A percentile compares a stretch with the other conserved stretches of the same genome.
These are phyloP conservation scores for Serendipita sp. DNA, from an alignment of 768 basidiomycete genomes.

Conservation along the genomic window DNA sequence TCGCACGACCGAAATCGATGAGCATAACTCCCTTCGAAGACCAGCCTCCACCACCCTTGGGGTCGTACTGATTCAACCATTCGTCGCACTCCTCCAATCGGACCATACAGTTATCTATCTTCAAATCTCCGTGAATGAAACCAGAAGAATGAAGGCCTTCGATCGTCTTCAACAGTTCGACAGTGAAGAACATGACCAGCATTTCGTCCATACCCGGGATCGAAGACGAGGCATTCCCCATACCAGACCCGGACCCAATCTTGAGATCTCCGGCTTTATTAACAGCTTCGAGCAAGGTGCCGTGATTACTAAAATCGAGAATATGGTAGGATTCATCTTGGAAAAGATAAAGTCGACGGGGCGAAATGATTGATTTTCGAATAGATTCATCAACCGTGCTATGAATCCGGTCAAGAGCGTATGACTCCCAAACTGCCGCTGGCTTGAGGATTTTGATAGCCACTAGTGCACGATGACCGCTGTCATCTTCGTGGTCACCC, in stretches of 20 bases:
- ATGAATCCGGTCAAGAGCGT: slow-evolving; percentile 65
- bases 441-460: slow-evolving; percentile 90
- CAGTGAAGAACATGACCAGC: slow-evolving; percentile 84
- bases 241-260: slow-evolving; percentile 53
- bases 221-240: slow-evolving; percentile 21
- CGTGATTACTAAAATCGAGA: slow-evolving; percentile 77
- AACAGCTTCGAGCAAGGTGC: slow-evolving; percentile 80
- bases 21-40: slow-evolving; percentile 69
- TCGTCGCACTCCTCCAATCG: slow-evolving; percentile 45
- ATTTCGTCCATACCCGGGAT: slow-evolving; percentile 57
- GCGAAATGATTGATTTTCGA: slow-evolving; percentile 52
- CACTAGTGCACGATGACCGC: slow-evolving; percentile 31
- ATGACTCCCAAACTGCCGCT: slow-evolving; percentile 81
- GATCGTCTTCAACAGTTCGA: slow-evolving; percentile 71
- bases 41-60: slow-evolving; percentile 74
- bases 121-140: slow-evolving; percentile 95
- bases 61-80: slow-evolving; percentile 49
- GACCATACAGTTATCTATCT: slow-evolving; percentile 97
- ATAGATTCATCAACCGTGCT: slow-evolving; percentile 40
- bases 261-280: slow-evolving; percentile 66
- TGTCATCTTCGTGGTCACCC: slow-evolving; percentile 33
- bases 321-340: slow-evolving; percentile 80
- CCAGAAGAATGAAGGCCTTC: slow-evolving; percentile 67
- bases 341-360: slow-evolving; percentile 70
- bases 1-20: slow-evolving; percentile 94